Evolutionary conservation across 345 rosid genomes (phyloP), one percentile per base, ranked within the genome.

Genomic region (Euclidium syriacum): DNA sequence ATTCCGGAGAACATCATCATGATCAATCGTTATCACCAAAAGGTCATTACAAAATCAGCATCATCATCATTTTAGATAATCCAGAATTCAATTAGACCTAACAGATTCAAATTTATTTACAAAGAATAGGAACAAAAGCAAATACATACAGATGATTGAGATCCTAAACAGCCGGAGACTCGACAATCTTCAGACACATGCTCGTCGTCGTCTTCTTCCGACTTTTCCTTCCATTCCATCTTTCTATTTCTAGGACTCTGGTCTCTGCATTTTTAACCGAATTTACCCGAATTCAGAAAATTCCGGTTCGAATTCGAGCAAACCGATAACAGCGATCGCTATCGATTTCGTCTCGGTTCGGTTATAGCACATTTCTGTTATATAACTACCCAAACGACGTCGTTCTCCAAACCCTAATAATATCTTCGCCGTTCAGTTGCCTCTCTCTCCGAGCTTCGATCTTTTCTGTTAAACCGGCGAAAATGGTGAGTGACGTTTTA

Each of bases 221-320:
- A 3, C n/a, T 52, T 19, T 17, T 63, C 11, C 68, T 22, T 22
- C 18, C 33, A 29, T 29, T 29, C 1, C 52, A 52, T 52, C 44
- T 18, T 66, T 55, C 71, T 66, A 66, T 55, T 66, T 66, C 71
- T 47, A 65, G 56, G 40, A 30, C 61, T 62, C 50, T 32, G 56
- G 40, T 20, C 61, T 62, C 50, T 32, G 23, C 33, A n/a, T 11
- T 11, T 11, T 17, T 12, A 62, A 36, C 67, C 49, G 39, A 42
- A 64, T 33, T 42, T 18, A 26, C 0, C 24, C 17, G 5, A 64
- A 2, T 52, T 64, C 20, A 19, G 50, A 9, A n/a, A 32, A 23
- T 15, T 9, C 42, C 23, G 43, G 30, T 39, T 61, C 12, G 23
- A n/a, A 43, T 40, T 40, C 34, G 2, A 33, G 30, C 23, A 30